A percentile compares a stretch with the other conserved stretches of the same genome.
phyloP scores from a whole-genome alignment of 1,284 basidiomycete species.

The Melampsora occidentalis region DNA sequence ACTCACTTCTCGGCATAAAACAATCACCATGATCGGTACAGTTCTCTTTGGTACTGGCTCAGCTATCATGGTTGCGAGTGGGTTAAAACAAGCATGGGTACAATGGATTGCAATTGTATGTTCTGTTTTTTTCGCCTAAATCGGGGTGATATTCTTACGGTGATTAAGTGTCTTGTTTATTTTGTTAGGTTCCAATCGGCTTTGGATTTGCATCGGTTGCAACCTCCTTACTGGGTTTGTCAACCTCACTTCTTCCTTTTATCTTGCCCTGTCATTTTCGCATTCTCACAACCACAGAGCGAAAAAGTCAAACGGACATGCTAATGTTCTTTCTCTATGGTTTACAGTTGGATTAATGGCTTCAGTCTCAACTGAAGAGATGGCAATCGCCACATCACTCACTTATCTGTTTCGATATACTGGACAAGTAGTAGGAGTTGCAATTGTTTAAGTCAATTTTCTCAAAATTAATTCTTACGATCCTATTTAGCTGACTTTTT shows the following conservation, averaged over 20 bases:
- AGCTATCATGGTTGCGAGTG: slow-evolving; percentile 16
- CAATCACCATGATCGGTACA: background rate
- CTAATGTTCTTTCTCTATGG: background rate
- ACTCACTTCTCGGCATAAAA: slow-evolving; percentile 46
- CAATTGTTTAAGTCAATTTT: slow-evolving; percentile 29
- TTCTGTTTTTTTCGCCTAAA: background rate
- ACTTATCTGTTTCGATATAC: slow-evolving; percentile 53
- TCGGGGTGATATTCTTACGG: background rate
- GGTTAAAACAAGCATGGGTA: slow-evolving; percentile 5
- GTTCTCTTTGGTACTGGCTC: slow-evolving; percentile 9
- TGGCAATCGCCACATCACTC: slow-evolving; percentile 53
- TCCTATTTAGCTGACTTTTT: background rate
- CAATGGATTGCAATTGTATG: slow-evolving; percentile 34
- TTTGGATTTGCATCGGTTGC: slow-evolving; percentile 19
- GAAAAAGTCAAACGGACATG: background rate
- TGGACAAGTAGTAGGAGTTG: slow-evolving; percentile 53
- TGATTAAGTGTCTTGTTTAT: background rate
- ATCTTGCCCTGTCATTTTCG: background rate
- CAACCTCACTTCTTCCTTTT: background rate
- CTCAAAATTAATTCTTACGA: background rate
- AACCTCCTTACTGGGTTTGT: slow-evolving; percentile 20
- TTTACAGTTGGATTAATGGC: slow-evolving; percentile 49
- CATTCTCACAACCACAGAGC: background rate
- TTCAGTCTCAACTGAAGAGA: slow-evolving; percentile 48
- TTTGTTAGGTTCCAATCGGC: slow-evolving; percentile 32